A percentile compares a stretch with the other conserved stretches of the same genome.
Evolutionary conservation across 768 basidiomycete genomes (phyloP).

Genomic region (Lactifluus subvellereus): DNA sequence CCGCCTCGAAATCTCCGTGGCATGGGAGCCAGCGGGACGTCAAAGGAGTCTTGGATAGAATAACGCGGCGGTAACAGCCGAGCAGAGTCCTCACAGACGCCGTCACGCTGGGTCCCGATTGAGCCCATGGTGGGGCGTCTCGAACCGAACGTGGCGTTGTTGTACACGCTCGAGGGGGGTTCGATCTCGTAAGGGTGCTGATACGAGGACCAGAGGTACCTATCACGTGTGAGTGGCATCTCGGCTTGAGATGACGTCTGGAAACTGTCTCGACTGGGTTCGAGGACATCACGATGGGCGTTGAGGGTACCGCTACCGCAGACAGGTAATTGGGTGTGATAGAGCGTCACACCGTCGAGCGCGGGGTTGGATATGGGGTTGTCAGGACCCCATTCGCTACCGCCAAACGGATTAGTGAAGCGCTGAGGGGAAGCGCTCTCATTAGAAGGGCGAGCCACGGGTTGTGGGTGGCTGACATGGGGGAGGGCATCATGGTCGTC

Average conservation of each 20-base stretch:
- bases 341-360: constrained; percentile 9
- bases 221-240: constrained; percentile 25
- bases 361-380: constrained; percentile 2
- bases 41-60: constrained; percentile 11
- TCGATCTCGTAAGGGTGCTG: constrained; percentile 57
- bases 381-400: background rate
- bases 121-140: constrained; percentile 36
- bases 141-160: constrained; percentile 11
- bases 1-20: constrained; percentile 21
- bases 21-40: background rate
- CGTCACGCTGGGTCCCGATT: constrained; percentile 18
- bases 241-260: constrained; percentile 4
- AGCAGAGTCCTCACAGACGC: background rate
- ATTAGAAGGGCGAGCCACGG: constrained; percentile 5
- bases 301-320: constrained; percentile 10
- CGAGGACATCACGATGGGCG: background rate
- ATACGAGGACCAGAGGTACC: constrained; percentile 50
- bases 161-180: constrained; percentile 43
- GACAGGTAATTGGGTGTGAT: constrained; percentile 4
- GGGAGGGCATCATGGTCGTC: background rate
- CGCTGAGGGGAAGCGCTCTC: constrained; percentile 3
- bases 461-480: background rate
- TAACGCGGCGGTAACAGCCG: constrained; percentile 13
- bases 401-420: constrained; percentile 16
- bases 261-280: background rate